phyloP scores from a whole-genome alignment of 345 rosid species.

The Nephelium lappaceum region DNA sequence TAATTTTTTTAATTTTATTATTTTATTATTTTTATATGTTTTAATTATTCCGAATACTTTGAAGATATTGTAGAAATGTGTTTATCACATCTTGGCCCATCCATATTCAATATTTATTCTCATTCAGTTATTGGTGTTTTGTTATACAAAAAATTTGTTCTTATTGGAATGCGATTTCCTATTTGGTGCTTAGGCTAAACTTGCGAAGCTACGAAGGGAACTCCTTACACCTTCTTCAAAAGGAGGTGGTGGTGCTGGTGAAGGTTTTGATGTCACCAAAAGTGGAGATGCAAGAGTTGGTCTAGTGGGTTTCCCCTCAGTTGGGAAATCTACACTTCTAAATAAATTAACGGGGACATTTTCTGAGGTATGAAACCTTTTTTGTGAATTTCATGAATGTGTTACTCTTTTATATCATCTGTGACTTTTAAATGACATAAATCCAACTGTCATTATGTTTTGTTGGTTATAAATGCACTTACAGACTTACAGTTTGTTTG shows the following conservation, averaged over 20 bases:
- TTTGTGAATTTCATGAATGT: not conserved
- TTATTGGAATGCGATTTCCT: not conserved
- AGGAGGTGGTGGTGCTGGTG: conserved; percentile 89
- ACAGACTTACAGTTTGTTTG: not conserved
- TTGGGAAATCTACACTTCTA: conserved; percentile 97
- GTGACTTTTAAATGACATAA: not conserved
- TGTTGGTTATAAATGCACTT: not conserved
- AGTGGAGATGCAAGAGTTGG: conserved; percentile 99
- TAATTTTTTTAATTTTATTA: too few relatives aligned
- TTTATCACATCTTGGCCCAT: too few relatives aligned
- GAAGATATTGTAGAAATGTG: too few relatives aligned
- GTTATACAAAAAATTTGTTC: not conserved
- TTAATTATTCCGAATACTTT: too few relatives aligned
- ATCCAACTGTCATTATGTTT: not conserved
- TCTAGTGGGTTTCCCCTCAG: conserved; percentile 92
- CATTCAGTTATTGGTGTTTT: not conserved
- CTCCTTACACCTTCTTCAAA: conserved; percentile 87
- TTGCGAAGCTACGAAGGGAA: conserved; percentile 92
- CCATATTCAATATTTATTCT: not conserved
- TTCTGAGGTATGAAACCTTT: conserved; percentile 69
- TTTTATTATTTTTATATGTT: too few relatives aligned
- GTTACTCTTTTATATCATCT: not conserved
- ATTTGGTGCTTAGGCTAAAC: conserved; percentile 65
- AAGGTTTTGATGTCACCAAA: conserved; percentile 98
- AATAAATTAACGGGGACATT: conserved; percentile 93